Evolutionary conservation across 139 green algal species (phyloP).

Genomic region (Haematococcus lacustris): DNA sequence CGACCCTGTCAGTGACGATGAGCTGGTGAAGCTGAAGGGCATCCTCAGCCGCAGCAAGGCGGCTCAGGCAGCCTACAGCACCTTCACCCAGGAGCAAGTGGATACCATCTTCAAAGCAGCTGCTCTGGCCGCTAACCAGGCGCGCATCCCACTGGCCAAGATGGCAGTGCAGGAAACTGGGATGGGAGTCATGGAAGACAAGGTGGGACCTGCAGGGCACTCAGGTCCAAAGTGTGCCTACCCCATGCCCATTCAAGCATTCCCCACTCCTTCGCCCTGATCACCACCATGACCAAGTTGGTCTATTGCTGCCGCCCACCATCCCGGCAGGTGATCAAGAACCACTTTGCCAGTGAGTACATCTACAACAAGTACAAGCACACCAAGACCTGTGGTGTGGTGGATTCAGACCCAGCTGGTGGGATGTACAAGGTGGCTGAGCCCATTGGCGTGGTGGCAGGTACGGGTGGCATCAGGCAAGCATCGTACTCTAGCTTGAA

Average conservation of each 20-base stretch:
- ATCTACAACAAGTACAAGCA: slow-evolving; percentile 79
- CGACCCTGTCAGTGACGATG: slow-evolving; percentile 13
- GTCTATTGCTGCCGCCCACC: too few relatives aligned
- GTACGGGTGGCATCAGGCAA: too few relatives aligned
- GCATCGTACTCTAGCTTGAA: too few relatives aligned
- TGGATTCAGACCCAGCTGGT: slow-evolving; percentile 39
- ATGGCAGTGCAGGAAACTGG: slow-evolving; percentile 57
- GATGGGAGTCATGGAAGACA: slow-evolving; percentile 55
- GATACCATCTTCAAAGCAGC: slow-evolving; percentile 35
- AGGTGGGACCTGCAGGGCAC: too few relatives aligned
- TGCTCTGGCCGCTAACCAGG: slow-evolving; percentile 45
- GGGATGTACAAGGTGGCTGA: slow-evolving; percentile 50
- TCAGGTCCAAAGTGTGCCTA: too few relatives aligned
- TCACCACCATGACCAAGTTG: too few relatives aligned
- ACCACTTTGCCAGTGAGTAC: slow-evolving; percentile 66
- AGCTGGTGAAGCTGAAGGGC: slow-evolving; percentile 20
- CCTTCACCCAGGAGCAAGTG: slow-evolving; percentile 45
- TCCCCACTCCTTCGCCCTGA: too few relatives aligned
- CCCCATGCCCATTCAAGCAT: too few relatives aligned
- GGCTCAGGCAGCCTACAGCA: slow-evolving; percentile 32
- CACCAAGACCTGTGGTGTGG: slow-evolving; percentile 57
- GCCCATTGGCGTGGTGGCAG: slow-evolving; percentile 49
- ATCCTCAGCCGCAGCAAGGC: slow-evolving; percentile 16
- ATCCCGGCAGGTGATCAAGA: slow-evolving; percentile 59
- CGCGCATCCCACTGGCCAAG: slow-evolving; percentile 49